Evolutionary conservation across 345 rosid genomes (phyloP).

Genomic region (Salix caprea): DNA sequence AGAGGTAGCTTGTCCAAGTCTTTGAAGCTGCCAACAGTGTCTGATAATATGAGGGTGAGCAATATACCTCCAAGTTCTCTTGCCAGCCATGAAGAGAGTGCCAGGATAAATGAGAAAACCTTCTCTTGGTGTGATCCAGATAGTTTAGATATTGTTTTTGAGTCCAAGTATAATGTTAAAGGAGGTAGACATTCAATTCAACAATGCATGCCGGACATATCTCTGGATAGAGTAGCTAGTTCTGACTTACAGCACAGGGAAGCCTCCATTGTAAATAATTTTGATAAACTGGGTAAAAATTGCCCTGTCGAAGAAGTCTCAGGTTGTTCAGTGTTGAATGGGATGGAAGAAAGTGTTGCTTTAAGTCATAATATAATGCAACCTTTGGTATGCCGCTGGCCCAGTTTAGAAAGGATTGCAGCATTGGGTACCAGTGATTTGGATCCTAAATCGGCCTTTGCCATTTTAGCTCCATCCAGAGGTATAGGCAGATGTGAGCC

Average conservation of each 20-base stretch:
- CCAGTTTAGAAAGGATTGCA: slow-evolving; percentile 60
- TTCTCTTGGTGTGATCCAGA: slow-evolving; percentile 39
- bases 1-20: slow-evolving; percentile 70
- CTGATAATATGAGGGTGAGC: slow-evolving; percentile 41
- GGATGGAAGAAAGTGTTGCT: slow-evolving; percentile 20
- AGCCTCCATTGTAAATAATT: slow-evolving; percentile 24
- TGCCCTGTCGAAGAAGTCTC: slow-evolving; percentile 16
- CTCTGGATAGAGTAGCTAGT: slow-evolving; percentile 34
- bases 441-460: slow-evolving; percentile 63
- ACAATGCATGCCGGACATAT: slow-evolving; percentile 28
- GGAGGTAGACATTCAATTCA: slow-evolving; percentile 26
- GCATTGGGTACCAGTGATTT: slow-evolving; percentile 39
- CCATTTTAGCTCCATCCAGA: slow-evolving; percentile 39
- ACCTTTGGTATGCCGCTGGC: slow-evolving; percentile 60
- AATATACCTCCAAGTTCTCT: slow-evolving; percentile 16
- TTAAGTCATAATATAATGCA: slow-evolving; percentile 22
- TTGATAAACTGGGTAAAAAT: slow-evolving; percentile 27
- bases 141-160: slow-evolving; percentile 52
- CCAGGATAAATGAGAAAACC: slow-evolving; percentile 19
- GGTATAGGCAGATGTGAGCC: slow-evolving; percentile 34
- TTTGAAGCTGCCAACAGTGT: slow-evolving; percentile 61
- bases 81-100: slow-evolving; percentile 29
- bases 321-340: slow-evolving; percentile 15
- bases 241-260: slow-evolving; percentile 31
- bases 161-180: slow-evolving; percentile 38